Evolutionary conservation across 805 yeast genomes (phyloP), one percentile per base, ranked within the genome.

Genomic region (Candida stauntonica): DNA sequence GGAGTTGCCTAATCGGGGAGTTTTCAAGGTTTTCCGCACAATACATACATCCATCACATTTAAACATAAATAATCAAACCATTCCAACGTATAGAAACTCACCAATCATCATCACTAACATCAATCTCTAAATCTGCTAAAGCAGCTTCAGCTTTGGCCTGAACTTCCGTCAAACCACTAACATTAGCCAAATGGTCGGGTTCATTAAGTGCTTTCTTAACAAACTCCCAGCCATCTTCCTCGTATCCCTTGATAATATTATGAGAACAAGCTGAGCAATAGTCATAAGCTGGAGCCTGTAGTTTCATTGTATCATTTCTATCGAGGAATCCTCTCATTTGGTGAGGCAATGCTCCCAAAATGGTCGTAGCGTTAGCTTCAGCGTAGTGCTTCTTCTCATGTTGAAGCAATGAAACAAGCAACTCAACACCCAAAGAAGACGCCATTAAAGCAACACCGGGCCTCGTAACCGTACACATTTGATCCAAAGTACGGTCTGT

Each of bases 391-490:
- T 67, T 66, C 5, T 62, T 57, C 0, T 77, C 77, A 48, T 81
- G 82, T 57, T 91, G 97, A 28, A 86, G 51, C 0, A 86, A 45
- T 1, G 93, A 76, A 0, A 85, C 84, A 44, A 87, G 55, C 5
- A 93, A 62, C 57, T 93, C 99, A 1, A 86, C 95, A 0, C 95
- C 95, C 26, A 81, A 64, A 0, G 96, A 77, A 0, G 95, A 75
- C 0, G 98, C 97, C 62, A 87, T 64, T 51, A 84, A 64, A 0
- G 99, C 96, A 1, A 84, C 89, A 1, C 99, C 99, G 0, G 99
- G 98, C 29, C 99, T 69, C 0, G 99, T 93, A 1, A 93, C 99
- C 0, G 99, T 93, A 56, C 99, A 93, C 97, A 93, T 93, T 61
- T 93, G 98, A 62, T 93, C 99, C 40, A 93, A 65, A 0, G 97